Evolutionary conservation across 148 eudicot species (phyloP), one percentile per base, ranked within the genome.

Genomic region (Gaultheria prostrata): DNA sequence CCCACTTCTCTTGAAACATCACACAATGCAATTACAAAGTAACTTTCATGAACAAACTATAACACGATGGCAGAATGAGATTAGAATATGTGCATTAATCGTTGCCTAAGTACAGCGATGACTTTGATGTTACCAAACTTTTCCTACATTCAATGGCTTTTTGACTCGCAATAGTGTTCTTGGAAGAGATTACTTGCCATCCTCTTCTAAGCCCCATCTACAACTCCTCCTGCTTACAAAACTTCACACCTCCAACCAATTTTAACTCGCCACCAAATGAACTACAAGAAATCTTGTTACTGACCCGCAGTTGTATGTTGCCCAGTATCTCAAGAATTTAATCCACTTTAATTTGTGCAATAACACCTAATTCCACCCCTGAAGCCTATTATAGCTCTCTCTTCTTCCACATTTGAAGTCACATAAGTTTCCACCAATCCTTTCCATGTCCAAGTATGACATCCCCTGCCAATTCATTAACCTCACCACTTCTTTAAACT

Each of bases 201-300:
- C 26, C 28, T 21, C 51, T 74, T 74, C 73, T 3, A 67, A 67
- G 73, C 33, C 73, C 73, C 33, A 67, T 67, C 77, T 65, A 65
- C 17, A 26, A 26, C 33, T 26, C 71, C 71, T 26, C 71, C 11
- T 3, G 71, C 33, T 1, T 26, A 15, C 33, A 11, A 4, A 65
- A 65, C 35, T 26, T 65, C 71, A 65, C 71, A 65, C 71, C 71
- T 65, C 71, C 15, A 32, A 65, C 71, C 20, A 70, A 70, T 33
- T 15, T 6, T 32, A 70, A 70, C 9, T 70, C 20, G 3, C 39
- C 45, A 30, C 75, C 39, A 70, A 70, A 70, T 70, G 75, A 33
- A 70, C 75, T 32, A 30, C 39, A 26, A 45, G n/a, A 32, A 70
- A 32, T 32, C 8, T 30, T 54, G 48, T 76, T 76, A 54, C 11